Conservation (phyloP, 2,329 filamentous ascomycete species). For the Lasiodiplodia citricola region DNA sequence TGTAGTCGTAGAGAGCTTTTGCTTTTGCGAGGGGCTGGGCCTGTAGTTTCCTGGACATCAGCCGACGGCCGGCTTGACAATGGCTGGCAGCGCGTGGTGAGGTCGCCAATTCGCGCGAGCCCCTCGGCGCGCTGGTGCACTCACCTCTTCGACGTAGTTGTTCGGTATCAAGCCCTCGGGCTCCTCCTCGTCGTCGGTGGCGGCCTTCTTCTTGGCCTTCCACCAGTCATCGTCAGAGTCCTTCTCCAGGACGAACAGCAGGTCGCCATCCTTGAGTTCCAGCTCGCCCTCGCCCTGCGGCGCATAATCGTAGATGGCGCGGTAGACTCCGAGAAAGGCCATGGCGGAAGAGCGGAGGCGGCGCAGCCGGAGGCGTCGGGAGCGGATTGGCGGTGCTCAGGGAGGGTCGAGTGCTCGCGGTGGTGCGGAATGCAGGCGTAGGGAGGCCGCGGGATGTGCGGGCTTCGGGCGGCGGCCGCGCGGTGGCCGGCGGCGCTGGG, state of each 20-base stretch:
- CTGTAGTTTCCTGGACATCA: constrained; percentile 47
- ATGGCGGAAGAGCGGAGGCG: constrained; percentile 53
- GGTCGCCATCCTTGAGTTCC: constrained; percentile 80
- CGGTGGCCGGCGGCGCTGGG: constrained; percentile 19
- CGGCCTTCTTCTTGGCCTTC: constrained; percentile 89
- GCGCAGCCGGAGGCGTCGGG: background rate
- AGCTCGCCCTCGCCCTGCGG: constrained; percentile 88
- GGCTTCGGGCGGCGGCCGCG: constrained; percentile 5
- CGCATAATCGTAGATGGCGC: constrained; percentile 89
- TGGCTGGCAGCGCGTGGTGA: constrained; percentile 6
- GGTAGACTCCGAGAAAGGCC: constrained; percentile 92
- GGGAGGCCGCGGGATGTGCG: constrained; percentile 18
- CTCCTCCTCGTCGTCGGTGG: constrained; percentile 83
- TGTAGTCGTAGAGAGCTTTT: constrained; percentile 97
- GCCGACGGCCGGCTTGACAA: background rate
- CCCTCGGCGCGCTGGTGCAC: constrained; percentile 34
- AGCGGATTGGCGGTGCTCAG: background rate
- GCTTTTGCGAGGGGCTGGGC: constrained; percentile 71
- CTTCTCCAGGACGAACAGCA: constrained; percentile 89
- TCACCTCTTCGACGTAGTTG: constrained; percentile 94
- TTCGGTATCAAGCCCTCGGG: constrained; percentile 88
- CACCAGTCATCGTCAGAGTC: constrained; percentile 81
- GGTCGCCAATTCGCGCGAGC: constrained; percentile 2
- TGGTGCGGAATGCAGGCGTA: constrained; percentile 13
- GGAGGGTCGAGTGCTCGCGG: background rate